A percentile compares a stretch with the other conserved stretches of the same genome.
phyloP scores from a whole-genome alignment of 2,329 filamentous ascomycete genomes.

The Fusarium sublunatum region DNA sequence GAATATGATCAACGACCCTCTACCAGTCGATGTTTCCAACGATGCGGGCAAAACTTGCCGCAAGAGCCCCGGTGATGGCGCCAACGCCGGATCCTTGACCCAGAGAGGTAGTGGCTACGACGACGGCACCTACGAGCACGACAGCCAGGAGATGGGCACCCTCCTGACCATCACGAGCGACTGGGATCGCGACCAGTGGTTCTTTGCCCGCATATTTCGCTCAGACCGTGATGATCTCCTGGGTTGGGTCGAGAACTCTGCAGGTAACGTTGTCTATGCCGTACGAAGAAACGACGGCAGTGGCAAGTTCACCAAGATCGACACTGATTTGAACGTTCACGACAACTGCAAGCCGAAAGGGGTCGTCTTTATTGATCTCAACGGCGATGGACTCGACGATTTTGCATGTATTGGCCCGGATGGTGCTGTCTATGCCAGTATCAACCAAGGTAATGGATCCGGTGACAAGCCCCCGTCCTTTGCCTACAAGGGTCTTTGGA shows the following conservation, averaged over 20 bases:
- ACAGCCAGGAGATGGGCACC: slow-evolving; percentile 25
- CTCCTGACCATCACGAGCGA: slow-evolving; percentile 9
- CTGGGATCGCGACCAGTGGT: slow-evolving; percentile 1
- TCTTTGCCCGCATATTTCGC: background rate
- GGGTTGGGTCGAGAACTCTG: slow-evolving; percentile 1
- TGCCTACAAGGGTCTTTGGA: background rate
- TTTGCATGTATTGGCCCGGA: background rate
- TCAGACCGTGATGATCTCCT: background rate
- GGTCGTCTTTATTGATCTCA: background rate
- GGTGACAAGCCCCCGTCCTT: background rate
- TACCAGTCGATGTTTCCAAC: background rate
- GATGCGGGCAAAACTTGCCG: background rate
- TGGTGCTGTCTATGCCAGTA: slow-evolving; percentile 1
- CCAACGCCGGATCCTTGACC: slow-evolving; percentile 23
- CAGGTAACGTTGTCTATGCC: background rate
- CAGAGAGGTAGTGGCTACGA: slow-evolving; percentile 46
- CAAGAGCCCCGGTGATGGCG: slow-evolving; percentile 1
- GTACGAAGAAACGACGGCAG: background rate
- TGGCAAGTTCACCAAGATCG: slow-evolving; percentile 2
- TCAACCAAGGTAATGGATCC: background rate
- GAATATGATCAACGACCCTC: background rate
- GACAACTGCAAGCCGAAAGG: background rate
- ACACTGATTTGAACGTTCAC: background rate
- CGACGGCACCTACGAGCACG: slow-evolving; percentile 47
- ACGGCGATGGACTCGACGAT: slow-evolving; percentile 1